Conservation (phyloP, 768 basidiomycete genomes). For the Panaeolus cyanescens region DNA sequence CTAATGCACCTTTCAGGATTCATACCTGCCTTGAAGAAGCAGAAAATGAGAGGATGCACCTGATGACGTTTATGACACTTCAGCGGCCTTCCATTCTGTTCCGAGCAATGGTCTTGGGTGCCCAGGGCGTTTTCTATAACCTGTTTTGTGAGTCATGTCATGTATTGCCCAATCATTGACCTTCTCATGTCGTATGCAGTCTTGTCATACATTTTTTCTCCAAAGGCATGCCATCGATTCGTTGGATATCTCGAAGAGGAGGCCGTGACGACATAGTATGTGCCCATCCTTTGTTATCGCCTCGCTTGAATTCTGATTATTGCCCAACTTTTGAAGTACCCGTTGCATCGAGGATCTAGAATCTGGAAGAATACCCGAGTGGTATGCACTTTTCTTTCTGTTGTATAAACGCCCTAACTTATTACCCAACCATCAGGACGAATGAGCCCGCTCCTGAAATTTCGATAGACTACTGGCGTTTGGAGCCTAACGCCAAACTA, state of each 20-base stretch:
- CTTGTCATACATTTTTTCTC: constrained; percentile 76
- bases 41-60: constrained; percentile 96
- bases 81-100: constrained; percentile 79
- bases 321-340: constrained; percentile 47
- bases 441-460: constrained; percentile 80
- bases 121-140: constrained; percentile 92
- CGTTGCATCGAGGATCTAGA: constrained; percentile 84
- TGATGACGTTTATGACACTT: constrained; percentile 97
- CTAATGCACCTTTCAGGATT: constrained; percentile 73
- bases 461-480: constrained; percentile 95
- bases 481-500: constrained; percentile 70
- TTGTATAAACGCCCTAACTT: neutral
- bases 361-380: constrained; percentile 77
- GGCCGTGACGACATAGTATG: constrained; percentile 89
- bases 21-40: constrained; percentile 93
- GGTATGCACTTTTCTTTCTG: constrained; percentile 39
- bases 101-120: constrained; percentile 80
- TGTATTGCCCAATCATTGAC: constrained; percentile 10
- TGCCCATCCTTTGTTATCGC: constrained; percentile 27
- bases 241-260: constrained; percentile 95
- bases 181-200: constrained; percentile 41
- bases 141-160: constrained; percentile 65
- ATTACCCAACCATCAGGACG: constrained; percentile 43
- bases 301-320: neutral
- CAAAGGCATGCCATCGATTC: constrained; percentile 82